A percentile compares a stretch with the other conserved stretches of the same genome.
Evolutionary conservation across 371 early-diverging fungal genomes (phyloP).

Genomic region (Mortierella sp.): DNA sequence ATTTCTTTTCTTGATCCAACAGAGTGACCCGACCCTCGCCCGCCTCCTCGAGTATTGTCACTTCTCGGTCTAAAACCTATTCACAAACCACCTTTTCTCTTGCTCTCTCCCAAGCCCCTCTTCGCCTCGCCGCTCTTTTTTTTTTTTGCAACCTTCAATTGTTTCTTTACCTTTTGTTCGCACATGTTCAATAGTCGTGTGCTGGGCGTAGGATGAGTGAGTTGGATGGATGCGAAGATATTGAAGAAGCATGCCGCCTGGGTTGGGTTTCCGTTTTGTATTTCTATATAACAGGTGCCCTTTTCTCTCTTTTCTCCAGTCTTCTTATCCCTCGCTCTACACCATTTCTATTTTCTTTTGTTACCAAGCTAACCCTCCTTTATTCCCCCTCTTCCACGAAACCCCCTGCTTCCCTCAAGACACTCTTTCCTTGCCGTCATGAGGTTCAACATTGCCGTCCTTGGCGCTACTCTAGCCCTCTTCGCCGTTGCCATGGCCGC

Average conservation of each 20-base stretch:
- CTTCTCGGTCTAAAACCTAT: no score
- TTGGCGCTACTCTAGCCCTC: constrained; percentile 22
- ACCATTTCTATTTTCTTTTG: background rate
- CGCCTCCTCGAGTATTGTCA: no score
- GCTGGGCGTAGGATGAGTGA: background rate
- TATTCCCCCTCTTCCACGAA: background rate
- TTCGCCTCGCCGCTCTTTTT: background rate
- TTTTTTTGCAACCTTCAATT: background rate
- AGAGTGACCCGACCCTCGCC: no score
- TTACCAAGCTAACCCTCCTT: no score
- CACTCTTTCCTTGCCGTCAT: background rate
- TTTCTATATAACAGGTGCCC: background rate
- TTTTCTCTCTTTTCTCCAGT: background rate
- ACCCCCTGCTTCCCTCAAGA: background rate
- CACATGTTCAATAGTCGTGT: background rate
- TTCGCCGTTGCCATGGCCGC: constrained; percentile 12
- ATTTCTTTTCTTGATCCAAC: no score
- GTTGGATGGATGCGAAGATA: no score
- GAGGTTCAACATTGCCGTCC: constrained; percentile 27
- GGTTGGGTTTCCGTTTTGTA: background rate
- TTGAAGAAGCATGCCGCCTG: background rate
- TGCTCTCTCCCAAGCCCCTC: no score
- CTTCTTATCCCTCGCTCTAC: background rate
- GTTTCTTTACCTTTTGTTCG: background rate
- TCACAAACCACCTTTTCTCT: no score